These are phyloP conservation scores for Prunus armeniaca DNA, from an alignment of 306 rosid species.

Conservation along the genomic window DNA sequence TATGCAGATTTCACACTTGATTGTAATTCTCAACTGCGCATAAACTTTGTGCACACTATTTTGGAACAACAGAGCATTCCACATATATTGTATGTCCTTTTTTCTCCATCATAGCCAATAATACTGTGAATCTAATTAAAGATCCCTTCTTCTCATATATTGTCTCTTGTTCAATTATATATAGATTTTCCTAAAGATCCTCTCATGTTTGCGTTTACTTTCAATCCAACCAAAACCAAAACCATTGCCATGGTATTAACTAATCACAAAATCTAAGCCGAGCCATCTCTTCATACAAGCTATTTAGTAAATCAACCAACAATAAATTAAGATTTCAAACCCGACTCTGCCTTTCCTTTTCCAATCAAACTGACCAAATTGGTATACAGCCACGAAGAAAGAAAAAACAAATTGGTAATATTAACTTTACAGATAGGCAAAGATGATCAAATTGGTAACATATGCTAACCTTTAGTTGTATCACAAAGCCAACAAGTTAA, in stretches of 20 bases:
- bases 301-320: background rate
- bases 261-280: too few species aligned
- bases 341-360: background rate
- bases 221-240: background rate
- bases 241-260: too few species aligned
- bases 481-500: too few species aligned
- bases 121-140: constrained; percentile 4
- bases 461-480: too few species aligned
- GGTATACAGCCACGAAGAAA: too few species aligned
- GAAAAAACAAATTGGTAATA: background rate
- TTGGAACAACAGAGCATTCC: constrained; percentile 19
- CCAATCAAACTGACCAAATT: too few species aligned
- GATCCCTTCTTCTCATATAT: background rate
- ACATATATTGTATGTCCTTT: constrained; percentile 5
- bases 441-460: background rate
- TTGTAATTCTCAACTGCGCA: constrained; percentile 9
- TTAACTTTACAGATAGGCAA: background rate
- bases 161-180: background rate
- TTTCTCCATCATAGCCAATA: constrained; percentile 13
- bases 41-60: constrained; percentile 8
- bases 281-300: too few species aligned
- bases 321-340: background rate
- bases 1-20: constrained; percentile 5
- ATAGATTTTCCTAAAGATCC: background rate
- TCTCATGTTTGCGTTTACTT: background rate